Base-by-base conservation (phyloP, 2,329 filamentous ascomycete genomes). In the Rachicladosporium sp. region DNA sequence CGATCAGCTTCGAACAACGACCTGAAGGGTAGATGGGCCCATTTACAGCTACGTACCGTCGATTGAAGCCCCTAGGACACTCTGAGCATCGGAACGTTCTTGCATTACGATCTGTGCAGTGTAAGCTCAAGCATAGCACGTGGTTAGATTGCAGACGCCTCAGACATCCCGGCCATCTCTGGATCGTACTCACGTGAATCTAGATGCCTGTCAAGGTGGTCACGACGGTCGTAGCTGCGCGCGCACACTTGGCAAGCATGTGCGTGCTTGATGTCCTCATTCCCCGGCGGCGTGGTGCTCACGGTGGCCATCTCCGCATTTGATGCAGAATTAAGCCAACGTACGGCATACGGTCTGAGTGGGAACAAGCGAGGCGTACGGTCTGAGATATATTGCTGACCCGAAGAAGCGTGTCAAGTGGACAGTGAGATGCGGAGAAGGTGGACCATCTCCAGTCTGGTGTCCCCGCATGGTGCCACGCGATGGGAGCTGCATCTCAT, bases 51-150 rank as follows among this genome's bases (percentile, higher is more conserved):
- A 36, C 38, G 31, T 12, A 41, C 38, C 38, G 36, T 29, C 38
- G 36, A n/a, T 57, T 58, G 47, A 58, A 57, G 3, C 49, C 51
- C 27, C 51, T 51, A 10, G 53, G 50, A 31, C 54, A 58, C 11
- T 53, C 46, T 6, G 43, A 42, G 36, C 55, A 58, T 13, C 49
- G 50, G 43, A 54, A 58, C 4, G 48, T 49, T 6, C 55, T 46
- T 37, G 52, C 50, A 40, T 57, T 58, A 6, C 46, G 46, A 34
- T 49, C 46, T 49, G 31, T 5, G 8, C 11, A 42, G 36, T 23
- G 10, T 10, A 9, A 13, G 3, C 34, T 27, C 15, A 11, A 10
- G n/a, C 29, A 3, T 13, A 10, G 12, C 9, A 35, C 10, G 10
- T 4, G 6, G 9, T 35, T 19, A 35, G 11, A 21, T 19, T 19